These are phyloP conservation scores for Zelopaecilomyces penicillatus DNA, from an alignment of 2,329 filamentous ascomycete species.

Conservation along the genomic window DNA sequence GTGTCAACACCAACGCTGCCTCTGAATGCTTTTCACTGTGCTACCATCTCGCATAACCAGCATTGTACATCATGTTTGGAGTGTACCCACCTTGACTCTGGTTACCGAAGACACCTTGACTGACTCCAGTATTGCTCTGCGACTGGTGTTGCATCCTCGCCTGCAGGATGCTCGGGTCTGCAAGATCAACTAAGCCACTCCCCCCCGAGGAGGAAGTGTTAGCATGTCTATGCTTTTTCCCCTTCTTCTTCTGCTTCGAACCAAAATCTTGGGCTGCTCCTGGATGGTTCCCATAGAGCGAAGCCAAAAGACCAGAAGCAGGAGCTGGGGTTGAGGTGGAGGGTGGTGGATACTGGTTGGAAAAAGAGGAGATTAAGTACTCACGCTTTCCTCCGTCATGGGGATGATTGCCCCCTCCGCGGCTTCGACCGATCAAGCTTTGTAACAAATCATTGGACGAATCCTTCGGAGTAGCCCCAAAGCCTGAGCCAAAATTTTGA, in stretches of 20 bases:
- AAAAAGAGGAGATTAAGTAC: slow-evolving; percentile 90
- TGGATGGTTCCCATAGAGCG: slow-evolving; percentile 81
- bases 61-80: slow-evolving; percentile 73
- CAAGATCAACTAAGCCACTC: slow-evolving; percentile 99
- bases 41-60: slow-evolving; percentile 63
- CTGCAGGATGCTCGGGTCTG: slow-evolving; percentile 99
- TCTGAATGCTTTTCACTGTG: slow-evolving; percentile 8
- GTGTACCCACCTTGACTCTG: slow-evolving; percentile 94
- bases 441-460: slow-evolving; percentile 58
- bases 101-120: slow-evolving; percentile 83
- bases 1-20: not conserved
- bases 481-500: slow-evolving; percentile 72
- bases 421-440: slow-evolving; percentile 67
- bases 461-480: slow-evolving; percentile 64
- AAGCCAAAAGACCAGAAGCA: slow-evolving; percentile 83
- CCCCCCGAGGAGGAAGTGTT: slow-evolving; percentile 99
- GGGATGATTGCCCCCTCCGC: slow-evolving; percentile 58
- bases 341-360: slow-evolving; percentile 77
- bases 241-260: slow-evolving; percentile 99
- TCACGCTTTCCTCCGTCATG: slow-evolving; percentile 95
- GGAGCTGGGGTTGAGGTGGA: slow-evolving; percentile 75
- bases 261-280: slow-evolving; percentile 85
- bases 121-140: slow-evolving; percentile 72
- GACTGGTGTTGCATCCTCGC: slow-evolving; percentile 88
- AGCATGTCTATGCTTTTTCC: slow-evolving; percentile 99